These are phyloP conservation scores for Starmerella stigmatis DNA, from an alignment of 805 yeast genomes.

Conservation along the genomic window DNA sequence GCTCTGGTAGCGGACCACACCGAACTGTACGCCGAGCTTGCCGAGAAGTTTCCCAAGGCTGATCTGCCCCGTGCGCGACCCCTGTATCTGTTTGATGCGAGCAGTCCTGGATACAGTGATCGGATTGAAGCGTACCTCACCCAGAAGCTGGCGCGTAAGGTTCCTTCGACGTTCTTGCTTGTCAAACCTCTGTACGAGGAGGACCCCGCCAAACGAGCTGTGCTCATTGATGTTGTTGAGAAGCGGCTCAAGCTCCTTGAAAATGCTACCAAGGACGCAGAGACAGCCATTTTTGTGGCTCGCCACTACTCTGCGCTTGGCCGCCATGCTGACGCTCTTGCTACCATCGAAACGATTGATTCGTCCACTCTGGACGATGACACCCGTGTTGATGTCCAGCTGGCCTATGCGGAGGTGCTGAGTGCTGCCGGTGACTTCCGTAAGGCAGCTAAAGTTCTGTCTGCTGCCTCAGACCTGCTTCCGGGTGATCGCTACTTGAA, in stretches of 20 bases:
- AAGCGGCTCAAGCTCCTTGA: not conserved
- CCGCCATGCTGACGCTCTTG: constrained; percentile 42
- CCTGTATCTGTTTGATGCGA: constrained; percentile 39
- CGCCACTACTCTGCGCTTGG: constrained; percentile 59
- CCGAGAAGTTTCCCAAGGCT: constrained; percentile 64
- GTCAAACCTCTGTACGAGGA: constrained; percentile 43
- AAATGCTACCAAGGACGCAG: constrained; percentile 20
- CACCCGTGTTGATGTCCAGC: constrained; percentile 60
- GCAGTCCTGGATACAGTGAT: constrained; percentile 28
- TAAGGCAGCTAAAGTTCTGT: constrained; percentile 57
- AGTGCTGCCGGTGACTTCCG: constrained; percentile 56
- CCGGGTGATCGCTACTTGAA: constrained; percentile 87
- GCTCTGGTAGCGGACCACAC: constrained; percentile 37
- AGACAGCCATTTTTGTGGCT: constrained; percentile 17
- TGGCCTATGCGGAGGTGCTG: constrained; percentile 67
- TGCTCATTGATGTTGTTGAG: constrained; percentile 9
- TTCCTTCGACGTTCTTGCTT: constrained; percentile 81
- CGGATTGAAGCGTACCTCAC: constrained; percentile 45
- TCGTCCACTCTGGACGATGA: constrained; percentile 39
- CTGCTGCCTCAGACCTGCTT: constrained; percentile 64
- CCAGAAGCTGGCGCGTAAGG: constrained; percentile 61
- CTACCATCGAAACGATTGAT: constrained; percentile 41
- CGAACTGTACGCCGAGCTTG: constrained; percentile 51
- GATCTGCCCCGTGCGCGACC: constrained; percentile 77
- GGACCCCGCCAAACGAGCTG: constrained; percentile 9